Conservation (phyloP, 2,329 filamentous ascomycete species). For the Penicillium italicum region DNA sequence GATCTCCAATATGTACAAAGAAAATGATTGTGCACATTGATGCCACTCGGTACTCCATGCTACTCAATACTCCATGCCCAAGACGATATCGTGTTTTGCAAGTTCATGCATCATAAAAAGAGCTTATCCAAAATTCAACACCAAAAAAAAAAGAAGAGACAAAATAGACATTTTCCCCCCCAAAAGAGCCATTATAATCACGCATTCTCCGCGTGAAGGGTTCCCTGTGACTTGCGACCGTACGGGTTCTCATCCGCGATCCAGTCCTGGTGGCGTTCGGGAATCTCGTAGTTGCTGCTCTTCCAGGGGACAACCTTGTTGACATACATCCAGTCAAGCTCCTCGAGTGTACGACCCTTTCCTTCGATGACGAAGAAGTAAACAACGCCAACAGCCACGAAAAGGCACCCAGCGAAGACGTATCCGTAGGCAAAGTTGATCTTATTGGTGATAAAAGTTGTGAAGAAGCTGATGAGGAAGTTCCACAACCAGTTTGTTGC, state of each 20-base stretch:
- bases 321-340: constrained; percentile 72
- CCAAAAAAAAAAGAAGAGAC: constrained; percentile 28
- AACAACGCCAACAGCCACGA: constrained; percentile 57
- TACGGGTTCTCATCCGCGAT: constrained; percentile 15
- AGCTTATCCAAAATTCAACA: constrained; percentile 1
- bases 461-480: constrained; percentile 72
- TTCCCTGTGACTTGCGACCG: constrained; percentile 23
- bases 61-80: constrained; percentile 11
- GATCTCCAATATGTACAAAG: constrained; percentile 1
- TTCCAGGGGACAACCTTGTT: constrained; percentile 58
- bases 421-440: constrained; percentile 74
- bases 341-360: constrained; percentile 66
- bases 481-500: constrained; percentile 74
- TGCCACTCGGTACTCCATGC: constrained; percentile 9
- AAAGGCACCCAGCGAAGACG: constrained; percentile 69
- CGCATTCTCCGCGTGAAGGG: constrained; percentile 30
- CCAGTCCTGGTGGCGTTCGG: constrained; percentile 18
- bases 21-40: constrained; percentile 1
- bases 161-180: background rate
- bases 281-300: constrained; percentile 49
- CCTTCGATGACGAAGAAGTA: constrained; percentile 76
- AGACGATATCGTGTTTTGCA: constrained; percentile 3
- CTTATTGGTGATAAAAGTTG: constrained; percentile 67
- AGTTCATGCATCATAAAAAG: constrained; percentile 6
- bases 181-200: constrained; percentile 7